These are phyloP conservation scores for Sarocladium strictum DNA, from an alignment of 2,329 filamentous ascomycete species.

Conservation along the genomic window DNA sequence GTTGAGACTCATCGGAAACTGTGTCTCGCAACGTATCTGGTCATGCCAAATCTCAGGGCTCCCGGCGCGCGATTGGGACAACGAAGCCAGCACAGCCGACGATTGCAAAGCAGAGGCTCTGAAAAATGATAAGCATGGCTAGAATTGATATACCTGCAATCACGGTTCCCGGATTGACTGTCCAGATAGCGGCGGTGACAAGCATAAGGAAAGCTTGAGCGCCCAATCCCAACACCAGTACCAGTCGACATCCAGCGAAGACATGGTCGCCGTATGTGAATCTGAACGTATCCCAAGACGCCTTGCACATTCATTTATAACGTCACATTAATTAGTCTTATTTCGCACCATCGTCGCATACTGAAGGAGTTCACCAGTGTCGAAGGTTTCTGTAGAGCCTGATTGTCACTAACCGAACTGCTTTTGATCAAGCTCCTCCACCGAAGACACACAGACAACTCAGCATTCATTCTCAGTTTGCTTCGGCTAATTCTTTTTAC, in stretches of 20 bases:
- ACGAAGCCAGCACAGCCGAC: background rate
- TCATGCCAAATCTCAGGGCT: background rate
- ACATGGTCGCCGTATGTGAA: background rate
- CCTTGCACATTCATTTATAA: background rate
- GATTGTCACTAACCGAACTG: too few relatives aligned
- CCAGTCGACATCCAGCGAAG: background rate
- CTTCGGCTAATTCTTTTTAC: background rate
- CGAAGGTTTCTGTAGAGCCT: too few relatives aligned
- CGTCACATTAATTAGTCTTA: background rate
- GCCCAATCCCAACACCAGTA: background rate
- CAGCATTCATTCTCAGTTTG: background rate
- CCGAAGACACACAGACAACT: background rate
- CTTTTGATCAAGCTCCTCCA: background rate
- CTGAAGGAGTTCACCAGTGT: too few relatives aligned
- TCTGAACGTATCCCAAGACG: background rate
- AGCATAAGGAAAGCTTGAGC: background rate
- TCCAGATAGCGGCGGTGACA: background rate
- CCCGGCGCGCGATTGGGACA: background rate
- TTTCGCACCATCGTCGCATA: background rate
- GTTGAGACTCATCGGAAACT: too few relatives aligned
- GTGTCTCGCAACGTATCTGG: background rate
- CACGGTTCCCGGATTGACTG: background rate
- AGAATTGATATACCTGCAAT: background rate
- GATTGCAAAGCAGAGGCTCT: background rate
- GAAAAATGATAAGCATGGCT: background rate